Evolutionary conservation across 1,284 basidiomycete genomes (phyloP).

Genomic region (Irpex rosettiformis): DNA sequence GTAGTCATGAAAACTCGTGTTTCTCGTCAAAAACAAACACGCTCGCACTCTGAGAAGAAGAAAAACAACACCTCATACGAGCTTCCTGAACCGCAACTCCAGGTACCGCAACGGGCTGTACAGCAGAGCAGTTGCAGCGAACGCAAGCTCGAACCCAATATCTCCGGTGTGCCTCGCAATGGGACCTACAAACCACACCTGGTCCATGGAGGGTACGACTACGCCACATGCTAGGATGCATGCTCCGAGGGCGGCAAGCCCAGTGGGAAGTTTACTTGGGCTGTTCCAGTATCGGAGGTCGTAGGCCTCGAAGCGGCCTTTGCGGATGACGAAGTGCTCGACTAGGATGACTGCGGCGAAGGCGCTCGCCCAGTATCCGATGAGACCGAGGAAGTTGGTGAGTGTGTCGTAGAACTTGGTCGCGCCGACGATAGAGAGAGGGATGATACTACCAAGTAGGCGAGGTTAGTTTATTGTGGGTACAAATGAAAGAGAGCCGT

Average conservation of each 20-base stretch:
- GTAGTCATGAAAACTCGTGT: too few species aligned
- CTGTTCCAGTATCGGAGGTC: slow-evolving; percentile 52
- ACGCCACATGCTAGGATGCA: slow-evolving; percentile 48
- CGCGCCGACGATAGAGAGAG: slow-evolving; percentile 65
- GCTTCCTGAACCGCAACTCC: slow-evolving; percentile 29
- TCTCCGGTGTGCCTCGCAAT: slow-evolving; percentile 69
- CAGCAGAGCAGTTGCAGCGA: slow-evolving; percentile 46
- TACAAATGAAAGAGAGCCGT: slow-evolving; percentile 24
- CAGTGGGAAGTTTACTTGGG: slow-evolving; percentile 55
- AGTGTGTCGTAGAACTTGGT: slow-evolving; percentile 65
- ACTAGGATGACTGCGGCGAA: slow-evolving; percentile 57
- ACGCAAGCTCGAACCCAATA: slow-evolving; percentile 75
- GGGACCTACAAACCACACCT: slow-evolving; percentile 72
- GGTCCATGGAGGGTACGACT: slow-evolving; percentile 67
- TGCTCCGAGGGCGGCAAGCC: slow-evolving; percentile 56
- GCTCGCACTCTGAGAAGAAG: too few species aligned
- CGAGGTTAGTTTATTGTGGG: neutral
- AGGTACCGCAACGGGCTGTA: slow-evolving; percentile 56
- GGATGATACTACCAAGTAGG: slow-evolving; percentile 38
- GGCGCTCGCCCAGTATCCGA: slow-evolving; percentile 68
- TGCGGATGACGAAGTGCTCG: slow-evolving; percentile 65
- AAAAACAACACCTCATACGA: too few species aligned
- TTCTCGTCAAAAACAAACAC: too few species aligned
- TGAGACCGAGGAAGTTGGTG: slow-evolving; percentile 67
- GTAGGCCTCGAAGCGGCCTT: slow-evolving; percentile 47